Evolutionary conservation across 2,329 filamentous ascomycete genomes (phyloP), one percentile per base, ranked within the genome.

Genomic region (Penicillium sp.): DNA sequence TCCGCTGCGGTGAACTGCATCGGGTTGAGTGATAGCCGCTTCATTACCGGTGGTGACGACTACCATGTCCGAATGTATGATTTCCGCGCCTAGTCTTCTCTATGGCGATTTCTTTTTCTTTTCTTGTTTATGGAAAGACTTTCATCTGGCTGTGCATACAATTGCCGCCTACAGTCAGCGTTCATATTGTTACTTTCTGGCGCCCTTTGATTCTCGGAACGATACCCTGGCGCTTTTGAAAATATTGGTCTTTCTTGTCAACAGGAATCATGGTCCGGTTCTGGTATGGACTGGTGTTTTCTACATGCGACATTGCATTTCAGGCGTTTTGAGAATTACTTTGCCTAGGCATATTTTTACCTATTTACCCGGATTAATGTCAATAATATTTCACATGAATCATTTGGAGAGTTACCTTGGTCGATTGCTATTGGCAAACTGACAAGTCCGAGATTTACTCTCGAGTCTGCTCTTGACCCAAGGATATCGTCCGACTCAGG

Each of bases 41-140:
- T 98, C 71, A 85, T 87, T 18, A 94, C 85, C 52, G 92, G 89
- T 4, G 87, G 90, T 55, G 92, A 96, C 63, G 92, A 98, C 60
- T 86, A 86, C 47, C 88, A 94, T 54, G 85, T 95, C 22, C 74
- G 89, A 35, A 74, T 98, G 55, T 88, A 89, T 62, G 85, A 80
- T 54, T 90, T 89, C 56, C 62, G 59, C n/a, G 65, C 57, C 36
- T 64, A 33, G 44, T 32, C n/a, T 13, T n/a, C n/a, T 13, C 11
- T 27, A 5, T 27, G 10, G 22, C 11, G 22, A n/a, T n/a, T n/a
- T n/a, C n/a, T n/a, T n/a, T 11, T 11, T 23, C 22, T 23, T 11
- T 6, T 23, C 22, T 23, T 11, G 6, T 23, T 27, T 10, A n/a
- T 14, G 36, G 27, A 33, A 22, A n/a, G 12, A n/a, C 34, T 7